Conservation (phyloP, 257 asterid species). For the Jaltomata sinuosa region DNA sequence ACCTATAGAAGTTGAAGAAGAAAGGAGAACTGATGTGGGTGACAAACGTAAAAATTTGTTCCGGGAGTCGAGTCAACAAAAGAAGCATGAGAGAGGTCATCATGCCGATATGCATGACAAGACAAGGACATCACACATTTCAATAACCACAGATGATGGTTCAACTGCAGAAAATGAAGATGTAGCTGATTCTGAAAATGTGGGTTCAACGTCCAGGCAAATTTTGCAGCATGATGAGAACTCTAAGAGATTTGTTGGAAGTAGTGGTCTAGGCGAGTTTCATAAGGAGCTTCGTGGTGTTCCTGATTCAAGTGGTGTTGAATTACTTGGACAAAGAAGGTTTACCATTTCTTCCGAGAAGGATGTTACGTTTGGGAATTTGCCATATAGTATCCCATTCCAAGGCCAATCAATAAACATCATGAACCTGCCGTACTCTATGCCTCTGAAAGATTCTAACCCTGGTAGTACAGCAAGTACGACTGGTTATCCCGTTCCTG, state of each 20-base stretch:
- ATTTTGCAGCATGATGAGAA: slow-evolving; percentile 41
- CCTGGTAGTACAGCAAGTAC: slow-evolving; percentile 27
- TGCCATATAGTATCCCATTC: slow-evolving; percentile 40
- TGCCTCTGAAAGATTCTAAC: slow-evolving; percentile 42
- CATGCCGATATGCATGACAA: slow-evolving; percentile 43
- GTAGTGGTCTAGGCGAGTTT: slow-evolving; percentile 29
- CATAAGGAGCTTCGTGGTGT: slow-evolving; percentile 43
- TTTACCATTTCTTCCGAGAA: slow-evolving; percentile 64
- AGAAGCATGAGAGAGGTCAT: slow-evolving; percentile 53
- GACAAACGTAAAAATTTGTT: slow-evolving; percentile 60
- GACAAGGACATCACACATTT: slow-evolving; percentile 65
- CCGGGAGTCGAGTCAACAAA: slow-evolving; percentile 42
- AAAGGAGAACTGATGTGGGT: slow-evolving; percentile 39
- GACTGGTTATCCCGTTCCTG: slow-evolving; percentile 43
- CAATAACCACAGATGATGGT: slow-evolving; percentile 85
- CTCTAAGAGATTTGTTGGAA: slow-evolving; percentile 27
- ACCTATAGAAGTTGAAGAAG: slow-evolving; percentile 45
- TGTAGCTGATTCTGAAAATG: slow-evolving; percentile 91
- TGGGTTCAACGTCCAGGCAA: slow-evolving; percentile 66
- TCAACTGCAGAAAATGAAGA: slow-evolving; percentile 97
- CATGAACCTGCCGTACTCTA: slow-evolving; percentile 45
- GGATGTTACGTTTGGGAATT: slow-evolving; percentile 42
- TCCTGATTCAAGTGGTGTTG: slow-evolving; percentile 48
- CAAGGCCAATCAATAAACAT: slow-evolving; percentile 41
- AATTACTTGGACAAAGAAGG: slow-evolving; percentile 55